Evolutionary conservation across 108 stramenopile genomes (phyloP), one percentile per base, ranked within the genome.

Genomic region (Bacterosira constricta): DNA sequence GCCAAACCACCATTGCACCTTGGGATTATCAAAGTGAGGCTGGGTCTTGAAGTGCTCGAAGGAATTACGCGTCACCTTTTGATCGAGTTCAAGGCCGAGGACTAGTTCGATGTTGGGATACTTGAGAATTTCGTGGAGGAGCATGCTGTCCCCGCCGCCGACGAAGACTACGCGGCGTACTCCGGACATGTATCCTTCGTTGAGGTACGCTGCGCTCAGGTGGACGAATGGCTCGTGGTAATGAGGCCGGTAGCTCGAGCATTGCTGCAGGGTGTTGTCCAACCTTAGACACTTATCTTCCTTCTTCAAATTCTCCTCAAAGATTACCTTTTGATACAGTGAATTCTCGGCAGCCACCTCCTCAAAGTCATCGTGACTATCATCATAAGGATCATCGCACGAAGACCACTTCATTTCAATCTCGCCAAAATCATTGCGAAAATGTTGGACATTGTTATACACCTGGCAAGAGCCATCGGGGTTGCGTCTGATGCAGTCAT

Each of bases 1-100:
- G 30, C 88, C 86, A 58, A 81, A 89, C 88, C 88, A 89, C 86
- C 86, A 87, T 68, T 89, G 70, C 9, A 89, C 86, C 58, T 76
- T 65, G 15, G 60, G 69, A 71, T 89, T 80, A 38, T 83, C 76
- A 60, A 87, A 85, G 53, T 87, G 83, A 1, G 88, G 86, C 42
- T 81, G 68, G 15, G 86, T 80, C 52, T 71, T 73, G 58, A 89
- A 81, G 71, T 84, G 77, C 59, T 87, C 61, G 65, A 80, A 83
- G 0, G 72, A 64, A 20, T 60, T 67, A n/a, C 83, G 75, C 31
- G 72, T 69, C 4, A 85, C 80, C 35, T 69, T 71, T 45, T 87
- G 85, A 77, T 89, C 88, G 26, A 82, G 67, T 59, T 89, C 84
- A 41, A 87, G 56, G 10, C 83, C 86, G 37, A 89, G 62, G 11